Percentiles rank a stretch among this genome's conserved stretches.
These are phyloP conservation scores for Microstegium vimineum DNA, from an alignment of 176 grass and related monocot genomes.

Conservation along the genomic window DNA sequence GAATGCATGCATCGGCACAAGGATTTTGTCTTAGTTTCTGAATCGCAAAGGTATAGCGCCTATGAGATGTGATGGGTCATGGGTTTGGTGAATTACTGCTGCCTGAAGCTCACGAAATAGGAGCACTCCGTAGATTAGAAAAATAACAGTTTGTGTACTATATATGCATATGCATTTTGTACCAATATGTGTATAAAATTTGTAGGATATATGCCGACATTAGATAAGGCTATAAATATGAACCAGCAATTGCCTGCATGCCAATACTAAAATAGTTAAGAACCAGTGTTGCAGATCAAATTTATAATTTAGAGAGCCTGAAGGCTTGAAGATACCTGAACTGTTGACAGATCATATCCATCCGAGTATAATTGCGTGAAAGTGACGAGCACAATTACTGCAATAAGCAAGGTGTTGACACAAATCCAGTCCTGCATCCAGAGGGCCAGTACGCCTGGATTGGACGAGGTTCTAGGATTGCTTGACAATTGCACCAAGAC, in stretches of 20 bases:
- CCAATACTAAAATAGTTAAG: background rate
- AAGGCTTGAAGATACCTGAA: no score
- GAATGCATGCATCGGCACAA: background rate
- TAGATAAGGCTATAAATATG: background rate
- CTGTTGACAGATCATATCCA: background rate
- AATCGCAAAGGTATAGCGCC: background rate
- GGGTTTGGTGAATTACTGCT: background rate
- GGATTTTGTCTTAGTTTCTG: slow-evolving; percentile 6
- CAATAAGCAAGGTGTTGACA: no score
- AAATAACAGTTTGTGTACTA: no score
- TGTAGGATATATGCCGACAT: background rate
- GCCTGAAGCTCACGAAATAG: background rate
- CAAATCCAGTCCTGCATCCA: no score
- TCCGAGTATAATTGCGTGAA: background rate
- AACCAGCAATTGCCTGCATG: background rate
- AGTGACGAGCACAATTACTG: background rate
- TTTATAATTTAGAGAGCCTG: background rate
- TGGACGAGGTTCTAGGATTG: no score
- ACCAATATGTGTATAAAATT: background rate
- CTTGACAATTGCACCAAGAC: no score
- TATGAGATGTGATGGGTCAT: background rate
- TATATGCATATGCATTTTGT: background rate
- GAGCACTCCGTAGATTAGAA: no score
- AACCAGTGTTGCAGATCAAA: background rate
- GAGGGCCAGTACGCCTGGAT: no score